Evolutionary conservation across 1,284 basidiomycete species (phyloP).

Genomic region (Moniliella sp.): DNA sequence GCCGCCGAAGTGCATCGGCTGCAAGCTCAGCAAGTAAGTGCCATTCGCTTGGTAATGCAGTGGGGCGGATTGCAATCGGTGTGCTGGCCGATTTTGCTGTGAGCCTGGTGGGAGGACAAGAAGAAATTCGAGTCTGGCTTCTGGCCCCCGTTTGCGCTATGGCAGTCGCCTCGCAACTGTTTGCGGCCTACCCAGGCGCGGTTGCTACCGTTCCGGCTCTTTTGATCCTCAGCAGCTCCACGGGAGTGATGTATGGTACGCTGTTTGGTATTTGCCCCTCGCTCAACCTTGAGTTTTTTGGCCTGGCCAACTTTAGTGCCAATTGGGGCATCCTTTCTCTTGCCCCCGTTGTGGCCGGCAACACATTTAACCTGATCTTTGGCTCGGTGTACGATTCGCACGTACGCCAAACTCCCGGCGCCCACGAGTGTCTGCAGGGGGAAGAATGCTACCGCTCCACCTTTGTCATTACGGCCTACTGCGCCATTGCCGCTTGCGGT

Average conservation of each 20-base stretch:
- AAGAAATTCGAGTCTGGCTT: conserved; percentile 9
- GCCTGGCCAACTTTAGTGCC: conserved; percentile 56
- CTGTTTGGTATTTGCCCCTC: conserved; percentile 57
- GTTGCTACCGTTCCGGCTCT: conserved; percentile 46
- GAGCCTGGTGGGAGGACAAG: conserved; percentile 1
- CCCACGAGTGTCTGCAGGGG: conserved; percentile 18
- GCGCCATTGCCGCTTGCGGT: too few relatives aligned
- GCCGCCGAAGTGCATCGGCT: conserved; percentile 45
- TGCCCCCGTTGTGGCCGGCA: conserved; percentile 57
- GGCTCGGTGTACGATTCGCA: conserved; percentile 36
- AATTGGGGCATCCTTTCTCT: conserved; percentile 65
- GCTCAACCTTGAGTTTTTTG: conserved; percentile 65
- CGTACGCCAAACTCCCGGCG: neutral
- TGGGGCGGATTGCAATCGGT: conserved; percentile 59
- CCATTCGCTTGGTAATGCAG: conserved; percentile 64
- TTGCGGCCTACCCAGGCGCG: conserved; percentile 19
- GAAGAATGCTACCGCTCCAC: conserved; percentile 28
- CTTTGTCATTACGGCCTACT: conserved; percentile 19
- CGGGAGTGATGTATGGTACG: conserved; percentile 55
- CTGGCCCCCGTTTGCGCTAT: conserved; percentile 19
- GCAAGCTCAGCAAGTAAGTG: conserved; percentile 50
- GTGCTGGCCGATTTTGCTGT: conserved; percentile 5
- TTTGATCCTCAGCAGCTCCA: conserved; percentile 52
- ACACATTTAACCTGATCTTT: conserved; percentile 62
- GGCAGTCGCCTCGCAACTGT: conserved; percentile 15